Evolutionary conservation across 352 stramenopile species (phyloP).

Genomic region (Peronosclerospora sorghi): DNA sequence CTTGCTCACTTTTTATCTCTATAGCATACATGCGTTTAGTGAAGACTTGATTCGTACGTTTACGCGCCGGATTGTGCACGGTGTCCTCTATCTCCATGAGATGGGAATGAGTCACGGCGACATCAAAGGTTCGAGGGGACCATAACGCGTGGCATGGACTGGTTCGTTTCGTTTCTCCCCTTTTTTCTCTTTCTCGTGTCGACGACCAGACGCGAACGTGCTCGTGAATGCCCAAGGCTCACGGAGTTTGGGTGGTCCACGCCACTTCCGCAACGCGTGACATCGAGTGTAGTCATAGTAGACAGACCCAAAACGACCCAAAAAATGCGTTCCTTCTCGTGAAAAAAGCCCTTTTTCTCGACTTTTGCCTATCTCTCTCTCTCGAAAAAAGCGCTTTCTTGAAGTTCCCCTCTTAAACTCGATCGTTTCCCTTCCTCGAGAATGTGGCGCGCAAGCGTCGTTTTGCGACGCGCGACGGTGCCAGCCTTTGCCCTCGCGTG

Average conservation of each 20-base stretch:
- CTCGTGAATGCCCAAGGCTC: conserved; percentile 82
- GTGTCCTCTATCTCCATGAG: conserved; percentile 87
- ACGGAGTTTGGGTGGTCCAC: conserved; percentile 88
- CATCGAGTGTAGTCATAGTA: conserved; percentile 61
- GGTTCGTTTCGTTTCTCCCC: no score
- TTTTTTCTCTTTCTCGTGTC: background rate
- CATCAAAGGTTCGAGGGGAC: conserved; percentile 79
- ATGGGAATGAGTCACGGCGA: conserved; percentile 90
- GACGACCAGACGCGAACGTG: conserved; percentile 62
- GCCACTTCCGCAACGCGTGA: conserved; percentile 69
- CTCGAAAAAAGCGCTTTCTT: no score
- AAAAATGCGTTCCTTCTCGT: no score
- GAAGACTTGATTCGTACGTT: conserved; percentile 86
- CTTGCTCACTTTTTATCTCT: no score
- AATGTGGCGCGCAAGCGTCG: conserved; percentile 11
- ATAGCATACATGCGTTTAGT: conserved; percentile 87
- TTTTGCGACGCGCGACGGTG: background rate
- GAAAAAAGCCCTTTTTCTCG: no score
- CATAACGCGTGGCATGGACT: no score
- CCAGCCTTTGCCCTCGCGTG: conserved; percentile 3
- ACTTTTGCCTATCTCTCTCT: no score
- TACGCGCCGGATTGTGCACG: conserved; percentile 84
- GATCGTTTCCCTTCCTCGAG: no score
- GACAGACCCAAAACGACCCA: no score
- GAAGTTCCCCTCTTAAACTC: no score